These are phyloP conservation scores for Phialocephala sp. DNA, from an alignment of 2,329 filamentous ascomycete genomes.

Conservation along the genomic window DNA sequence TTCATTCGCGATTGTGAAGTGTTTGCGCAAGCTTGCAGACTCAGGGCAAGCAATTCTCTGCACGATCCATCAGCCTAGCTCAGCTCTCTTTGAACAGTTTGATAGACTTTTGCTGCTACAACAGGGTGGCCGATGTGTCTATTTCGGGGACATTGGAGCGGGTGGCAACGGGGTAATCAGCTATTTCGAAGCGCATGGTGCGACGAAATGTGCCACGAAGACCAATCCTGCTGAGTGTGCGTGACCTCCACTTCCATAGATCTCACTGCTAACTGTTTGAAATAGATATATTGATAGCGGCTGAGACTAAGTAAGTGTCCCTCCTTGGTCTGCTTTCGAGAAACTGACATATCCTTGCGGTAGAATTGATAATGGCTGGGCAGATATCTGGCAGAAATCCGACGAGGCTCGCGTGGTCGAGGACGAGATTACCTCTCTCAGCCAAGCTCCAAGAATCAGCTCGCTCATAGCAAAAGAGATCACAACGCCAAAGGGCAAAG, in stretches of 20 bases:
- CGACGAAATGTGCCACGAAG: constrained; percentile 63
- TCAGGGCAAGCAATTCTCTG: constrained; percentile 90
- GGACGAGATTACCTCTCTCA: not conserved
- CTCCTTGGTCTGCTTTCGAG: not conserved
- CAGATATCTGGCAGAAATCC: constrained; percentile 61
- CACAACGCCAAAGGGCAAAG: not conserved
- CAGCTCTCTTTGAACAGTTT: constrained; percentile 90
- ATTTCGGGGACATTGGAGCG: constrained; percentile 78
- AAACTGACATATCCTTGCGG: not conserved
- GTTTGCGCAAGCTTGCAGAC: constrained; percentile 86
- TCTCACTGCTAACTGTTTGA: not conserved
- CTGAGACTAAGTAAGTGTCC: constrained; percentile 3
- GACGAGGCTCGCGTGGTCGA: constrained; percentile 26
- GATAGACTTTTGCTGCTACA: constrained; percentile 80
- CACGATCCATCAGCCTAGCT: constrained; percentile 92
- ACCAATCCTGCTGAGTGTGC: constrained; percentile 85
- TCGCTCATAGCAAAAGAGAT: not conserved
- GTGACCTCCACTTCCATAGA: constrained; percentile 57
- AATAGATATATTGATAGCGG: constrained; percentile 10
- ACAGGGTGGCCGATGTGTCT: constrained; percentile 75
- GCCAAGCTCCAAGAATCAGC: not conserved
- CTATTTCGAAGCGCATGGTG: constrained; percentile 77
- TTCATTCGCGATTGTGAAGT: constrained; percentile 84
- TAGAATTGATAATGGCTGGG: constrained; percentile 47
- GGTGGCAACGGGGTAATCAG: constrained; percentile 68